Evolutionary conservation across 345 rosid genomes (phyloP).

Genomic region (Excoecaria agallocha): DNA sequence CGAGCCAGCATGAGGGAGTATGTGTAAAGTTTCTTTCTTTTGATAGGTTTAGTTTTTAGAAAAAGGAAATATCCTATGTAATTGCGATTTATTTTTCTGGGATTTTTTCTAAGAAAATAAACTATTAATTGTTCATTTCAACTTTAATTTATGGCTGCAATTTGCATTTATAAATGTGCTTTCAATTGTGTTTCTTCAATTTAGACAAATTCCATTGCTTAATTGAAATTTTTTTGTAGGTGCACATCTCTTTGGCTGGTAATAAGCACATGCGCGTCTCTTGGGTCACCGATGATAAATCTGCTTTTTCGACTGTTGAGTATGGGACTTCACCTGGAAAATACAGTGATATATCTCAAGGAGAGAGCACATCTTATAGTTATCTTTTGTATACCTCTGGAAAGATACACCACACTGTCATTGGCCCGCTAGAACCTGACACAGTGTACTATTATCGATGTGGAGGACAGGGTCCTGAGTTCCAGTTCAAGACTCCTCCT

Average conservation of each 20-base stretch:
- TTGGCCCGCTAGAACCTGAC: constrained; percentile 71
- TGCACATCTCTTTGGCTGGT: constrained; percentile 78
- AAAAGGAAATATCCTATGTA: too few species aligned
- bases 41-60: not conserved
- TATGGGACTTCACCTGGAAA: constrained; percentile 74
- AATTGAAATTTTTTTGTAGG: constrained; percentile 32
- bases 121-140: too few species aligned
- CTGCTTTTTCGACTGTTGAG: constrained; percentile 63
- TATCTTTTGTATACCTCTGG: constrained; percentile 78
- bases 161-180: not conserved
- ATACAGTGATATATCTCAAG: constrained; percentile 47
- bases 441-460: constrained; percentile 74
- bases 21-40: not conserved
- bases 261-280: constrained; percentile 75
- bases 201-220: not conserved
- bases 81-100: too few species aligned
- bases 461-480: constrained; percentile 79
- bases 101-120: too few species aligned
- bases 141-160: not conserved
- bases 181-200: not conserved
- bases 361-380: constrained; percentile 78
- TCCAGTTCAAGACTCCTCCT: constrained; percentile 85
- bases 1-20: not conserved
- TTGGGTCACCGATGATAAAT: constrained; percentile 69
- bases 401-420: constrained; percentile 80